Evolutionary conservation across 1,284 basidiomycete species (phyloP), one percentile per base, ranked within the genome.

Genomic region (Amylostereum areolatum): DNA sequence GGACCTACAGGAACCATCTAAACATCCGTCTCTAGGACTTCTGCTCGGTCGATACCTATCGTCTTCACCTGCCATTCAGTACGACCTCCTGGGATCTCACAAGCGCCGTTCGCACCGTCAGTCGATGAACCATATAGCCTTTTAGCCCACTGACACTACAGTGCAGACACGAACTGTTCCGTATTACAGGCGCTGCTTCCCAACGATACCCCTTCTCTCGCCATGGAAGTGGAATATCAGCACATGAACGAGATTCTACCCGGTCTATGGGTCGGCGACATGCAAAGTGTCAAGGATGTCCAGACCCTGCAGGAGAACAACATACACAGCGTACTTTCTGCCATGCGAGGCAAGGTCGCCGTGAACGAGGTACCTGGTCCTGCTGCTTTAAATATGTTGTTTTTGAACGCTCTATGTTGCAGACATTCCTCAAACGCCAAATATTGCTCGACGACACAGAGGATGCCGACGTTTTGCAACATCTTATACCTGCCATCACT

Each of bases 401-500:
- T 50, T 49, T 34, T 46, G 36, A 35, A 31, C 11, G 42, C 29
- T 29, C 48, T n/a, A 35, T 48, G 10, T 27, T 51, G 29, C 35
- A 88, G 86, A 83, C 83, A 4, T 84, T 89, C 62, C 74, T 79
- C 48, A 77, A 75, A 41, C 78, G 80, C 57, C 88, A 89, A 62
- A 80, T 90, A 52, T 73, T 78, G 45, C 69, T 90, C 39, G 84
- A 89, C 58, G 87, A 90, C 56, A 79, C 75, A 9, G 74, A 79
- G 46, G 80, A 83, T 40, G 74, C 76, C 36, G 91, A 95, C 62
- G 77, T 92, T 30, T 75, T 94, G 8, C 72, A 76, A 2, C 86
- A 92, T 61, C 74, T 95, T 48, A 72, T 90, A 2, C 78, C 83
- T 1, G 81, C 84, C 2, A 87, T 92, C 46, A 79, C 84, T 1